Percentiles rank a stretch among this genome's conserved stretches.
Evolutionary conservation across 129 eudicot species (phyloP).

Genomic region (Flaveria trinervia): DNA sequence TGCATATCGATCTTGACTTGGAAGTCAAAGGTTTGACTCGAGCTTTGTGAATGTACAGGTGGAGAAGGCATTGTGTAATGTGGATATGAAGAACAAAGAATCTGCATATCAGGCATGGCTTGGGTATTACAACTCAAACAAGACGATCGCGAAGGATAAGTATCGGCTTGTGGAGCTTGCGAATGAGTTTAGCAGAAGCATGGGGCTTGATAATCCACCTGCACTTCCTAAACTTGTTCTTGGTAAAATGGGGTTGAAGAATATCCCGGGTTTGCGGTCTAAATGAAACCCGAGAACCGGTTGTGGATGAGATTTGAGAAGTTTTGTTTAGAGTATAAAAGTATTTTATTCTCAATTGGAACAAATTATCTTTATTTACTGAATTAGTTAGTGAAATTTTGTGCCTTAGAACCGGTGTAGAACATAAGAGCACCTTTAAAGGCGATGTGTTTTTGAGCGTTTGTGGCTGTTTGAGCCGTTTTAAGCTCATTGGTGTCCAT

Average conservation of each 20-base stretch:
- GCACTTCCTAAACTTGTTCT: slow-evolving; percentile 73
- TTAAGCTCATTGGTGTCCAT: too few species aligned
- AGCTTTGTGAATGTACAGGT: slow-evolving; percentile 50
- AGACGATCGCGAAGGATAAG: slow-evolving; percentile 65
- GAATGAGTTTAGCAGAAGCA: slow-evolving; percentile 83
- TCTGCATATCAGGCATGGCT: slow-evolving; percentile 99
- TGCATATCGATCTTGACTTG: background rate
- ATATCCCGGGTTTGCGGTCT: slow-evolving; percentile 81
- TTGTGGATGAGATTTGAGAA: slow-evolving; percentile 1
- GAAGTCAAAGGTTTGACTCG: slow-evolving; percentile 12
- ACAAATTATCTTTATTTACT: background rate
- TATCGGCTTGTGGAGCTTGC: slow-evolving; percentile 82
- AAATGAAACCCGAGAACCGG: slow-evolving; percentile 30
- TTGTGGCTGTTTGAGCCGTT: too few species aligned
- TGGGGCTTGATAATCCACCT: slow-evolving; percentile 94
- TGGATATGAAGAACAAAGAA: slow-evolving; percentile 89
- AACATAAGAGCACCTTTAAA: too few species aligned
- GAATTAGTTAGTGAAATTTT: slow-evolving; percentile 11
- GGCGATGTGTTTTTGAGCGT: too few species aligned
- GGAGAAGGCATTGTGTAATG: slow-evolving; percentile 65
- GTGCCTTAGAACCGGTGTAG: background rate
- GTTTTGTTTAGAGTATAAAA: slow-evolving; percentile 17
- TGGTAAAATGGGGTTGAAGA: slow-evolving; percentile 90
- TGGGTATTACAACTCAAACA: slow-evolving; percentile 88
- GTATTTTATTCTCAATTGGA: background rate